Percentiles rank a stretch among this genome's conserved stretches.
Evolutionary conservation across 352 stramenopile genomes (phyloP).

Genomic region (Globisporangium nodosum): DNA sequence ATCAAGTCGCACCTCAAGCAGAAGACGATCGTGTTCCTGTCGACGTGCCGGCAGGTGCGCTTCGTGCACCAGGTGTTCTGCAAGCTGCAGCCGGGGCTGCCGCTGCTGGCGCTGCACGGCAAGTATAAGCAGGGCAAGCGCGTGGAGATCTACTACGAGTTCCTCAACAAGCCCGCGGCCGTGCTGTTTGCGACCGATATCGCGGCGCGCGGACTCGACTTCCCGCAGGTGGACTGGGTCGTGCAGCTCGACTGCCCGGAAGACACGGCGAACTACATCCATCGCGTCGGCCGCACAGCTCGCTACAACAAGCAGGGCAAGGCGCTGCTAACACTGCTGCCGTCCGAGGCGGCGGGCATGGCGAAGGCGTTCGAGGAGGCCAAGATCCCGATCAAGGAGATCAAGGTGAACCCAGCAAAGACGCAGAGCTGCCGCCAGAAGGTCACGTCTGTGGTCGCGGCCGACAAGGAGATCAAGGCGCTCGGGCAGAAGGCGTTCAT

Average conservation of each 20-base stretch:
- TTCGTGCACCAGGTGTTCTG: conserved; percentile 96
- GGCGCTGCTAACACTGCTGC: conserved; percentile 89
- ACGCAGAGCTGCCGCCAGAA: conserved; percentile 91
- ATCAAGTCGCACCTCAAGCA: conserved; percentile 98
- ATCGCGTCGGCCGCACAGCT: conserved; percentile 95
- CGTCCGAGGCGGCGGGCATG: conserved; percentile 90
- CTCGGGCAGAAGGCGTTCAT: conserved; percentile 98
- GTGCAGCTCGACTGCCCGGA: conserved; percentile 96
- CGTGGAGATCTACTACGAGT: conserved; percentile 99
- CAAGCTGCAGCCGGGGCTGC: conserved; percentile 95
- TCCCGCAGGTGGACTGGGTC: conserved; percentile 99
- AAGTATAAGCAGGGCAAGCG: conserved; percentile 98
- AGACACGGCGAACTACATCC: conserved; percentile 98
- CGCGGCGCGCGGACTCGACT: conserved; percentile 96
- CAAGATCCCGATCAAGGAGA: conserved; percentile 95
- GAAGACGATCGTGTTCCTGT: conserved; percentile 99
- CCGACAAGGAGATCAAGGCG: conserved; percentile 92
- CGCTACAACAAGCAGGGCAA: conserved; percentile 94
- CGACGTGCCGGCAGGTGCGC: conserved; percentile 95
- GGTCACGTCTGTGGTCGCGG: conserved; percentile 88
- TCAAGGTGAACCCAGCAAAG: conserved; percentile 96
- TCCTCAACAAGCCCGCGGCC: conserved; percentile 88
- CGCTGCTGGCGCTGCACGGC: conserved; percentile 96
- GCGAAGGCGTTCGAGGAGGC: conserved; percentile 77
- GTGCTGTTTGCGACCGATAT: conserved; percentile 99